Evolutionary conservation across 2,329 filamentous ascomycete genomes (phyloP).

Genomic region (Pestalotiopsis sp.): DNA sequence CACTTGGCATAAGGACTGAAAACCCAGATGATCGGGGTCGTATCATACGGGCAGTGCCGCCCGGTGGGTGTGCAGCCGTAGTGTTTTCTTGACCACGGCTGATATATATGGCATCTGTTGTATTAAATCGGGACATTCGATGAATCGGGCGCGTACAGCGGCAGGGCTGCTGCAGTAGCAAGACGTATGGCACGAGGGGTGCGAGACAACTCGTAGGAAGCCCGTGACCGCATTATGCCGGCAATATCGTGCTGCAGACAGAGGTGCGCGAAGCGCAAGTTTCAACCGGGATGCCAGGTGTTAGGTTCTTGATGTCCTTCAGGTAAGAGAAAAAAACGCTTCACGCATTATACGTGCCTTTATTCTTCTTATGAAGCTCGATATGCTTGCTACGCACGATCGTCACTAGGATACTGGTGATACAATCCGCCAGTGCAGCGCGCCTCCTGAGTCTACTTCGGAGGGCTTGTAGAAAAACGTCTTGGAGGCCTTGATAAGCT

Average conservation of each 20-base stretch:
- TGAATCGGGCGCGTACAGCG: slow-evolving; percentile 4
- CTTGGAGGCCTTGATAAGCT: slow-evolving; percentile 32
- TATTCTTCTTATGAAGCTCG: neutral
- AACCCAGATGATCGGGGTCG: slow-evolving; percentile 14
- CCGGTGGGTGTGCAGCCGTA: slow-evolving; percentile 15
- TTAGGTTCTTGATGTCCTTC: neutral
- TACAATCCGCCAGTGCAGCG: slow-evolving; percentile 6
- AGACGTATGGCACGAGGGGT: slow-evolving; percentile 6
- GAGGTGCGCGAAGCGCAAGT: slow-evolving; percentile 14
- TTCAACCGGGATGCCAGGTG: slow-evolving; percentile 4
- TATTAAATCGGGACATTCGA: slow-evolving; percentile 6
- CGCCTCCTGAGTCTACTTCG: slow-evolving; percentile 24
- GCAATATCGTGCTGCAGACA: slow-evolving; percentile 17
- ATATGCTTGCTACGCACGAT: slow-evolving; percentile 7
- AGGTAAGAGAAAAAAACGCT: slow-evolving; percentile 13
- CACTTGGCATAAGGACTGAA: slow-evolving; percentile 15
- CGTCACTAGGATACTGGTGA: neutral
- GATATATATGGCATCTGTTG: slow-evolving; percentile 15
- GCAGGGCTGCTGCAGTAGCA: slow-evolving; percentile 3
- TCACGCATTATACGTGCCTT: neutral
- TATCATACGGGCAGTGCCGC: slow-evolving; percentile 11
- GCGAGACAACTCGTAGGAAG: slow-evolving; percentile 13
- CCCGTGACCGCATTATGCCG: slow-evolving; percentile 8
- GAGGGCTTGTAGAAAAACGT: slow-evolving; percentile 29
- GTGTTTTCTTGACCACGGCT: slow-evolving; percentile 15